These are phyloP conservation scores for Chalciporus piperatus DNA, from an alignment of 768 basidiomycete species.

Conservation along the genomic window DNA sequence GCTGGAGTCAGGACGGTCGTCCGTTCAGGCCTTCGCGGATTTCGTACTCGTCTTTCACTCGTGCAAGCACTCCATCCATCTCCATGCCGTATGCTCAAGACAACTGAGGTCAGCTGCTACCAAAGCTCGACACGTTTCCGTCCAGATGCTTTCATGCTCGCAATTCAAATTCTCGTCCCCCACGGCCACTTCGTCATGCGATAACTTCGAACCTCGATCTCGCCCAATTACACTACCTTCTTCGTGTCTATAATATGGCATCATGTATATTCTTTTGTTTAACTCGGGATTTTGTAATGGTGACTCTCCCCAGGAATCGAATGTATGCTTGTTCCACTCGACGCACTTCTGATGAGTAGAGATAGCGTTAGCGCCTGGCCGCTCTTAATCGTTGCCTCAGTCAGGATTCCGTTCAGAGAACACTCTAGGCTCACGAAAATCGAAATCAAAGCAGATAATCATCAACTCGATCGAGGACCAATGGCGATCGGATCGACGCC, in stretches of 20 bases:
- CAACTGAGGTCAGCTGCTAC: neutral
- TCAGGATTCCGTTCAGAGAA: too few relatives aligned
- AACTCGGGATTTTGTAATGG: slow-evolving; percentile 23
- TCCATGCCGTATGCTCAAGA: slow-evolving; percentile 23
- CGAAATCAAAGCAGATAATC: too few relatives aligned
- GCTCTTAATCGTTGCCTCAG: too few relatives aligned
- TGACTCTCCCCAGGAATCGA: slow-evolving; percentile 16
- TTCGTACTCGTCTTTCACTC: slow-evolving; percentile 14
- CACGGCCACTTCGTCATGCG: slow-evolving; percentile 12
- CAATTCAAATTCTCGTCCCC: slow-evolving; percentile 1
- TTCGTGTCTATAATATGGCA: slow-evolving; percentile 25
- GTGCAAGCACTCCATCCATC: slow-evolving; percentile 9
- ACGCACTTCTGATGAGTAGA: too few relatives aligned
- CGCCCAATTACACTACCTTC: slow-evolving; percentile 14
- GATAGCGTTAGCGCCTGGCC: too few relatives aligned
- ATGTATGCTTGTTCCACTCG: slow-evolving; percentile 15
- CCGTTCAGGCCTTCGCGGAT: slow-evolving; percentile 14
- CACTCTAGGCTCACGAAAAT: too few relatives aligned
- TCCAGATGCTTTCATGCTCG: slow-evolving; percentile 22
- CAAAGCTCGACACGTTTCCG: slow-evolving; percentile 1
- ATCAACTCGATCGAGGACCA: too few relatives aligned
- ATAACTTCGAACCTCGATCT: slow-evolving; percentile 15
- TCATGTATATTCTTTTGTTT: slow-evolving; percentile 34
- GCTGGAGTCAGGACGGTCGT: slow-evolving; percentile 30
- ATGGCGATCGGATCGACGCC: too few relatives aligned